Evolutionary conservation across 73 alveolate species (phyloP).

Genomic region (Breviolum minutum): DNA sequence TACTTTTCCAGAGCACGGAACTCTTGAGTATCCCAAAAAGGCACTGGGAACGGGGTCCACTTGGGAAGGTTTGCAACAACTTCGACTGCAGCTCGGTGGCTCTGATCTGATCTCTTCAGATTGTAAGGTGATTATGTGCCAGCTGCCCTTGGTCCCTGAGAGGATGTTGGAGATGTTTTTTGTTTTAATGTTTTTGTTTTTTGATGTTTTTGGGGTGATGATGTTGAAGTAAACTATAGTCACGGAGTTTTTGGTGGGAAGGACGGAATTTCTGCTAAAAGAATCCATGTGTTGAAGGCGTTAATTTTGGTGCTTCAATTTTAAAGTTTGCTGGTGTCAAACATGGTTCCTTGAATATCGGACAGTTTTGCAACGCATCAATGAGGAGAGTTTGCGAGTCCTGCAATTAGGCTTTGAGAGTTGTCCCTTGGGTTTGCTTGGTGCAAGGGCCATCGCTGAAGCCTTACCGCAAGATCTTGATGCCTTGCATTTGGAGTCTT

Average conservation of each 20-base stretch:
- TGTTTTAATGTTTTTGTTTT: not conserved
- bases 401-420: slow-evolving; percentile 76
- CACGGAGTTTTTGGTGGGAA: too few relatives aligned
- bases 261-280: too few relatives aligned
- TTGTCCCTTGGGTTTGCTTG: slow-evolving; percentile 57
- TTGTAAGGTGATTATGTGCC: slow-evolving; percentile 42
- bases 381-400: slow-evolving; percentile 28
- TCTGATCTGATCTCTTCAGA: slow-evolving; percentile 47
- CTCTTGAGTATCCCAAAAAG: too few relatives aligned
- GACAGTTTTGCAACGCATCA: too few relatives aligned
- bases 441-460: slow-evolving; percentile 67
- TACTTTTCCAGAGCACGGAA: too few relatives aligned
- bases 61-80: slow-evolving; percentile 36
- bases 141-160: slow-evolving; percentile 12
- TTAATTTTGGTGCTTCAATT: too few relatives aligned
- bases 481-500: slow-evolving; percentile 8
- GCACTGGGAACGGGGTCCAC: too few relatives aligned
- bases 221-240: not conserved
- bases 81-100: slow-evolving; percentile 76
- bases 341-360: too few relatives aligned
- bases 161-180: not conserved
- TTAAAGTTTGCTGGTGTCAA: too few relatives aligned
- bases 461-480: slow-evolving; percentile 42
- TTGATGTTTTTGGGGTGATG: not conserved
- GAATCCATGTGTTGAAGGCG: too few relatives aligned